A percentile compares a stretch with the other conserved stretches of the same genome.
phyloP scores from a whole-genome alignment of 306 rosid species.

The Vigna hirtella region DNA sequence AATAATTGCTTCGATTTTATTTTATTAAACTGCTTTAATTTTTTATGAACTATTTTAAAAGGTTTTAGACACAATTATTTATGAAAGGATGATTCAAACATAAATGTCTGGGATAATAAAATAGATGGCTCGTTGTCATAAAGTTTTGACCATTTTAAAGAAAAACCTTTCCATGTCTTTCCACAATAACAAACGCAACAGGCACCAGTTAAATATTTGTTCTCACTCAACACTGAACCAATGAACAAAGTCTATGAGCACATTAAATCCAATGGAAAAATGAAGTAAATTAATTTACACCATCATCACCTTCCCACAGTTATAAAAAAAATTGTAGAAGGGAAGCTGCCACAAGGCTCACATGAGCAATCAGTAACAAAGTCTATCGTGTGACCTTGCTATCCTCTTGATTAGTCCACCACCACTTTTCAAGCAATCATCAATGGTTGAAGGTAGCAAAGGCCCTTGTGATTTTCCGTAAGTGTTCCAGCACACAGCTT shows the following conservation, averaged over 20 bases:
- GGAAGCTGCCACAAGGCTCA: constrained; percentile 56
- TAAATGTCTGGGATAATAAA: too few species aligned
- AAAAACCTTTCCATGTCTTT: background rate
- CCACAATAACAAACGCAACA: background rate
- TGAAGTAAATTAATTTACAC: constrained; percentile 34
- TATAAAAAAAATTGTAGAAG: constrained; percentile 54
- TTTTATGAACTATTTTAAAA: too few species aligned
- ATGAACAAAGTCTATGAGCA: constrained; percentile 20
- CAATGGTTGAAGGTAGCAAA: constrained; percentile 71
- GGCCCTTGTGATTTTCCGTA: constrained; percentile 80
- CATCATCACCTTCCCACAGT: constrained; percentile 72
- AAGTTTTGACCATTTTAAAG: background rate
- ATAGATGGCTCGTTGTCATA: too few species aligned
- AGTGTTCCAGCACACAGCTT: constrained; percentile 70
- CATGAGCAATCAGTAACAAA: constrained; percentile 44
- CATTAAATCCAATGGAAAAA: constrained; percentile 12
- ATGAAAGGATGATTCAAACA: too few species aligned
- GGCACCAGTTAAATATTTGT: background rate
- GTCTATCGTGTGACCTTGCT: constrained; percentile 67
- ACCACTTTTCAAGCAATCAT: constrained; percentile 78
- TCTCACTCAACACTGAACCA: constrained; percentile 4
- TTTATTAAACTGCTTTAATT: too few species aligned
- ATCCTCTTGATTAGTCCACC: constrained; percentile 58
- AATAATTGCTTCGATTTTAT: too few species aligned
- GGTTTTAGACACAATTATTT: too few species aligned